Percentiles rank a stretch among this genome's conserved stretches.
Evolutionary conservation across 2,329 filamentous ascomycete species (phyloP).

Genomic region (Scedosporium aurantiacum): DNA sequence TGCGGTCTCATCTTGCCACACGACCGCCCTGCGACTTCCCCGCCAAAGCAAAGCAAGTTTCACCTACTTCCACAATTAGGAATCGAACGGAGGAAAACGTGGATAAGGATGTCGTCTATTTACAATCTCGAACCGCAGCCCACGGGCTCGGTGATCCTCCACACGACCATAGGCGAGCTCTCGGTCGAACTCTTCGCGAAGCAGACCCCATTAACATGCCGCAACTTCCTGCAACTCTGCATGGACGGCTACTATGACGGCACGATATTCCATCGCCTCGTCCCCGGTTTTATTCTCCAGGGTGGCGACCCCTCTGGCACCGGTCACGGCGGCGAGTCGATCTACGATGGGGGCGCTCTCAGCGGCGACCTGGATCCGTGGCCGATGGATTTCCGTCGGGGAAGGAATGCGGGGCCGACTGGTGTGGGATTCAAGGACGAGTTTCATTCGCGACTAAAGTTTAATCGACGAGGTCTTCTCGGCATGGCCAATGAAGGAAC

Average conservation of each 20-base stretch:
- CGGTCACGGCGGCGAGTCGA: slow-evolving; percentile 81
- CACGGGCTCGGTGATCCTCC: slow-evolving; percentile 80
- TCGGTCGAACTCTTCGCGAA: slow-evolving; percentile 90
- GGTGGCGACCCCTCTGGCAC: slow-evolving; percentile 92
- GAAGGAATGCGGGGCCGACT: slow-evolving; percentile 46
- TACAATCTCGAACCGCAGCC: slow-evolving; percentile 90
- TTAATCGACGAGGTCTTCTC: slow-evolving; percentile 78
- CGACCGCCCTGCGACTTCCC: neutral
- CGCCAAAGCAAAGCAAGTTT: neutral
- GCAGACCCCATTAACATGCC: slow-evolving; percentile 80
- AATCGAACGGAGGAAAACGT: neutral
- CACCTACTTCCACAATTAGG: neutral
- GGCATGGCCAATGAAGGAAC: slow-evolving; percentile 90
- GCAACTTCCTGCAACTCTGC: slow-evolving; percentile 92
- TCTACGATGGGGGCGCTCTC: slow-evolving; percentile 75
- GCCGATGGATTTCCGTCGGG: slow-evolving; percentile 55
- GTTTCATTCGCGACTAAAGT: slow-evolving; percentile 83
- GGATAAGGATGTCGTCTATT: slow-evolving; percentile 61
- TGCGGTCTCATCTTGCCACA: no score
- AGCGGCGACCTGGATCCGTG: slow-evolving; percentile 61
- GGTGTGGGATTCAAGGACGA: slow-evolving; percentile 67
- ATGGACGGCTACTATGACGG: slow-evolving; percentile 92
- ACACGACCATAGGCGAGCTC: slow-evolving; percentile 83
- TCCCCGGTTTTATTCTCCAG: slow-evolving; percentile 86
- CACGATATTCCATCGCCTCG: slow-evolving; percentile 87